Percentiles rank a stretch among this genome's conserved stretches.
phyloP scores from a whole-genome alignment of 352 stramenopile genomes.

The Phytopythium ostracodes region DNA sequence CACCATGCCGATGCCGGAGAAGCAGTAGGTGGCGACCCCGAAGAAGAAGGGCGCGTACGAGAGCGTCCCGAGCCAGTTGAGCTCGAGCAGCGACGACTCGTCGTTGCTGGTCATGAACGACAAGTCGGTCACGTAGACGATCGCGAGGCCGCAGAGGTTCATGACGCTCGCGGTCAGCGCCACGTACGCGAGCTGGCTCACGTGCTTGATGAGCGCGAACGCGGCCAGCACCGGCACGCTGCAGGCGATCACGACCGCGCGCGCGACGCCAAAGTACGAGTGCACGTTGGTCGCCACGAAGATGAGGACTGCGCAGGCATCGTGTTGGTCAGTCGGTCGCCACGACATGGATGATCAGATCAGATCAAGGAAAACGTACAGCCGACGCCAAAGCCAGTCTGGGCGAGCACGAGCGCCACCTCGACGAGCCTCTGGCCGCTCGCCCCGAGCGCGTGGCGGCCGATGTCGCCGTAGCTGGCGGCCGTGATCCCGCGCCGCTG shows the following conservation, averaged over 20 bases:
- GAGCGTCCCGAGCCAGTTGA: slow-evolving; percentile 57
- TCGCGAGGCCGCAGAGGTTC: slow-evolving; percentile 81
- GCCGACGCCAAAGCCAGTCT: slow-evolving; percentile 87
- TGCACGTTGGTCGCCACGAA: slow-evolving; percentile 89
- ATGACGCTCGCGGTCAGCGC: slow-evolving; percentile 86
- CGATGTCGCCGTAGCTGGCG: slow-evolving; percentile 86
- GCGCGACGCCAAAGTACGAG: slow-evolving; percentile 58
- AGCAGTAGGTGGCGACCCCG: slow-evolving; percentile 87
- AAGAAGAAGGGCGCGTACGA: slow-evolving; percentile 84
- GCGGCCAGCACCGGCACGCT: slow-evolving; percentile 56
- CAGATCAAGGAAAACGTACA: slow-evolving; percentile 58
- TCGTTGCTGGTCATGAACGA: slow-evolving; percentile 35
- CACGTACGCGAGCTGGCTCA: slow-evolving; percentile 86
- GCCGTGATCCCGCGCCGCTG: slow-evolving; percentile 39
- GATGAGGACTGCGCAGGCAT: slow-evolving; percentile 64
- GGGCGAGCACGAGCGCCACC: slow-evolving; percentile 77
- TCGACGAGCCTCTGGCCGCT: slow-evolving; percentile 77
- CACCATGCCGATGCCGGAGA: slow-evolving; percentile 89
- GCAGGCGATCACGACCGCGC: slow-evolving; percentile 42
- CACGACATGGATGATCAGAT: too few relatives aligned
- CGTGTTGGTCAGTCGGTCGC: too few relatives aligned
- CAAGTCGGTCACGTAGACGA: slow-evolving; percentile 86
- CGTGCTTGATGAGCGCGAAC: slow-evolving; percentile 84
- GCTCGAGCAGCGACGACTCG: slow-evolving; percentile 20
- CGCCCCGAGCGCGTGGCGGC: slow-evolving; percentile 67